These are phyloP conservation scores for Eucalyptus sp. DNA, from an alignment of 345 rosid genomes.

Conservation along the genomic window DNA sequence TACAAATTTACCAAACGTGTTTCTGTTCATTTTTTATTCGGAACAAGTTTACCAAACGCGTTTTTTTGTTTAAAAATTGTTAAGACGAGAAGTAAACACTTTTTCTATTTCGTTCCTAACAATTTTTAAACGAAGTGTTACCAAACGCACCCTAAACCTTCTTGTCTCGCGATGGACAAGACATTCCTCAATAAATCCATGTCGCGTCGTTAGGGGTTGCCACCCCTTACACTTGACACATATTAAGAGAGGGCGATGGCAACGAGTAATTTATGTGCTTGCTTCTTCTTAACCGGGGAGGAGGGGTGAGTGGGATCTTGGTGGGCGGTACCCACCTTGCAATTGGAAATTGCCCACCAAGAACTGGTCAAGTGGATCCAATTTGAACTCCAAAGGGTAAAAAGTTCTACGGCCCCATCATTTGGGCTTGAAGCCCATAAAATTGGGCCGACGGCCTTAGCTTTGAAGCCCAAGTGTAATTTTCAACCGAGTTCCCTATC, in stretches of 20 bases:
- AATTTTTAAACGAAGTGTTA: too few relatives aligned
- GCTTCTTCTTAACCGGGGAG: neutral
- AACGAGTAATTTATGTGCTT: neutral
- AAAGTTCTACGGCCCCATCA: neutral
- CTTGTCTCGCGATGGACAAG: accelerated
- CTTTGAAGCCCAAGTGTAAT: neutral
- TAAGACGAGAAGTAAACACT: too few relatives aligned
- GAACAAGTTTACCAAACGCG: too few relatives aligned
- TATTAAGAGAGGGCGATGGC: neutral
- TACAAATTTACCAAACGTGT: too few relatives aligned
- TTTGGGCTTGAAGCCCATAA: neutral
- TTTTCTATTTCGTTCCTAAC: too few relatives aligned
- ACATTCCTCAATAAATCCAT: neutral
- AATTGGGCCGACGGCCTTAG: neutral
- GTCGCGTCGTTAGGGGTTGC: neutral
- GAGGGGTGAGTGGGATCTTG: too few relatives aligned
- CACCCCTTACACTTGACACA: neutral
- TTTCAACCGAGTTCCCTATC: neutral
- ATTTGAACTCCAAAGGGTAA: neutral
- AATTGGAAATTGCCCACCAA: too few relatives aligned
- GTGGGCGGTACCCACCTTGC: too few relatives aligned
- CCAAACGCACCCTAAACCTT: too few relatives aligned
- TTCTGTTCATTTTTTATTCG: too few relatives aligned
- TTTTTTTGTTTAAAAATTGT: too few relatives aligned
- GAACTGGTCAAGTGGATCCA: neutral